A percentile compares a stretch with the other conserved stretches of the same genome.
These are phyloP conservation scores for Celoporthe dispersa DNA, from an alignment of 2,329 filamentous ascomycete species.

Conservation along the genomic window DNA sequence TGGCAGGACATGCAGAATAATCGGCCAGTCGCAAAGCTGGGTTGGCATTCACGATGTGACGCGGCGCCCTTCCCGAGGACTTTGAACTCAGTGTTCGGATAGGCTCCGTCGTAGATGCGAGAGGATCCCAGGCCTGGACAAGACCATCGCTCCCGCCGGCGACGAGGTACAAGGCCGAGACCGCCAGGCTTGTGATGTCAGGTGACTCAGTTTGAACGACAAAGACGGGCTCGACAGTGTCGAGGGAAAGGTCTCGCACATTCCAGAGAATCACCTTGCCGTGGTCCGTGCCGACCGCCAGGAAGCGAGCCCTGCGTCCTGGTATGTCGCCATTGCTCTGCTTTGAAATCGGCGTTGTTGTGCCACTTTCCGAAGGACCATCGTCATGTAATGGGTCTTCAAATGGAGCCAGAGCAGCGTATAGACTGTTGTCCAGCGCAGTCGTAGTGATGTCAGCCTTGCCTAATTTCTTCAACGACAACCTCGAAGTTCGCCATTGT, in stretches of 20 bases:
- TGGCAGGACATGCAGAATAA: slow-evolving; percentile 80
- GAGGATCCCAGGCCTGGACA: slow-evolving; percentile 95
- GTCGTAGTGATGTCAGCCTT: slow-evolving; percentile 69
- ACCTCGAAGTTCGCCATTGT: slow-evolving; percentile 69
- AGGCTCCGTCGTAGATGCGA: slow-evolving; percentile 78
- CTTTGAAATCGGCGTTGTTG: slow-evolving; percentile 49
- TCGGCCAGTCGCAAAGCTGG: slow-evolving; percentile 70
- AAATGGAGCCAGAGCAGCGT: slow-evolving; percentile 69
- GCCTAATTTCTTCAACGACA: slow-evolving; percentile 64
- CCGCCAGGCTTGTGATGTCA: slow-evolving; percentile 78
- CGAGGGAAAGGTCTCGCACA: slow-evolving; percentile 66
- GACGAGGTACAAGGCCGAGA: slow-evolving; percentile 86
- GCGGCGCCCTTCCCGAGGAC: slow-evolving; percentile 80
- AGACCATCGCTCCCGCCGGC: slow-evolving; percentile 94
- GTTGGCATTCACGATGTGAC: slow-evolving; percentile 63
- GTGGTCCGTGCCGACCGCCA: slow-evolving; percentile 79
- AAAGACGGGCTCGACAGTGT: slow-evolving; percentile 72
- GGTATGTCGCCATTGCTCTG: slow-evolving; percentile 66
- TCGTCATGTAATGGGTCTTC: slow-evolving; percentile 78
- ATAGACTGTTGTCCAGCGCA: slow-evolving; percentile 74
- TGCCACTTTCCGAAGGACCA: slow-evolving; percentile 24
- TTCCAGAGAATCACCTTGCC: slow-evolving; percentile 87
- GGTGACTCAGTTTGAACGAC: slow-evolving; percentile 90
- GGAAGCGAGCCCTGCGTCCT: slow-evolving; percentile 78
- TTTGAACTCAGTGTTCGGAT: slow-evolving; percentile 86